These are phyloP conservation scores for Termitomyces sp. DNA, from an alignment of 768 basidiomycete species.

Conservation along the genomic window DNA sequence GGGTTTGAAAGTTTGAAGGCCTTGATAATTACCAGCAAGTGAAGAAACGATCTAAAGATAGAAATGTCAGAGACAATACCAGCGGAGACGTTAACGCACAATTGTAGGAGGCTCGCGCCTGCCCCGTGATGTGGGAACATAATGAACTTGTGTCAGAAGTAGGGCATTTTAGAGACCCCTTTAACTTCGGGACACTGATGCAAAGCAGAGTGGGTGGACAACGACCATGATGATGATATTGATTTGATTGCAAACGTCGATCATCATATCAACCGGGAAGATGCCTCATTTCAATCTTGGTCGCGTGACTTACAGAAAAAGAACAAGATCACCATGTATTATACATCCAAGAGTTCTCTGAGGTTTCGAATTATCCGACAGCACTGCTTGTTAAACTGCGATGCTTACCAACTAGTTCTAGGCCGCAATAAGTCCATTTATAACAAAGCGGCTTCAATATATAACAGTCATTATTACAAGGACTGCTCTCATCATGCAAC, in stretches of 20 bases:
- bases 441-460: too few relatives aligned
- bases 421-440: too few relatives aligned
- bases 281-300: too few relatives aligned
- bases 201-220: background rate
- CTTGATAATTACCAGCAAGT: background rate
- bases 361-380: too few relatives aligned
- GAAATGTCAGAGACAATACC: background rate
- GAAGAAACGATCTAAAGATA: background rate
- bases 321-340: too few relatives aligned
- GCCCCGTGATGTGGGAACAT: background rate
- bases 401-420: too few relatives aligned
- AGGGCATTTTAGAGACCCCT: background rate
- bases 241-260: background rate
- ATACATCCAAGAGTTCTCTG: too few relatives aligned
- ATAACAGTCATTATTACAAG: too few relatives aligned
- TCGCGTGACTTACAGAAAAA: too few relatives aligned
- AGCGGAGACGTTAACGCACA: background rate
- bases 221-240: background rate
- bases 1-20: background rate
- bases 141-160: background rate
- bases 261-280: background rate
- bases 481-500: too few relatives aligned
- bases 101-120: background rate
- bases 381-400: too few relatives aligned
- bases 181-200: background rate